Conservation (phyloP, 257 asterid species). For the Eustoma russellianum region DNA sequence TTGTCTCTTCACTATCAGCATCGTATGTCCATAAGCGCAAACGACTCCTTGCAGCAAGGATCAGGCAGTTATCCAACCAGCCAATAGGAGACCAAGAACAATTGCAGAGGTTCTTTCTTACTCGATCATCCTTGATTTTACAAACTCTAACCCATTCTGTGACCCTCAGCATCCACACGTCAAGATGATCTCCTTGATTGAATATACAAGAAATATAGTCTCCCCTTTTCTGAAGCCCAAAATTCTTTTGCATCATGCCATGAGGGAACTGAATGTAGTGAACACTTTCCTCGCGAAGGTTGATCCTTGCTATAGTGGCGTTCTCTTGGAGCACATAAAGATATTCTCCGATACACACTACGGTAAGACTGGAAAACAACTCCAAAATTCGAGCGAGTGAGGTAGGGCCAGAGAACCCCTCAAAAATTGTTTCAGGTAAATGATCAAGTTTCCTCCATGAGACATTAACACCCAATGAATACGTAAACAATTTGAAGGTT, state of each 20-base stretch:
- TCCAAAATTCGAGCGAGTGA: neutral
- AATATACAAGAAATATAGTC: conserved; percentile 1
- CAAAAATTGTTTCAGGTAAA: neutral
- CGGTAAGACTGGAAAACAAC: neutral
- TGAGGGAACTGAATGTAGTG: neutral
- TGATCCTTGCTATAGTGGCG: neutral
- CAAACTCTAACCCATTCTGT: conserved; percentile 5
- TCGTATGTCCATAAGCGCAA: neutral
- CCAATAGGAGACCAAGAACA: neutral
- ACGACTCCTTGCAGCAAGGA: neutral
- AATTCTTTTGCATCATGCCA: neutral
- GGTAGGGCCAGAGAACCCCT: neutral
- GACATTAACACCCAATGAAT: neutral
- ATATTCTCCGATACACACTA: neutral
- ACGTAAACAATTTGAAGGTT: neutral
- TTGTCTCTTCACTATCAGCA: neutral
- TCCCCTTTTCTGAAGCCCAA: neutral
- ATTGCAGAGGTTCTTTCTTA: neutral
- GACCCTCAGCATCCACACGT: neutral
- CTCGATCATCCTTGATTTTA: neutral
- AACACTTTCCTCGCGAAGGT: conserved; percentile 1
- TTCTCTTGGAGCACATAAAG: neutral
- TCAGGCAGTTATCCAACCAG: conserved; percentile 3
- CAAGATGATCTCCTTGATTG: neutral
- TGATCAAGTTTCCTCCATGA: conserved; percentile 7